Percentiles rank a stretch among this genome's conserved stretches.
phyloP scores from a whole-genome alignment of 2,329 filamentous ascomycete genomes.

The Zymoseptoria crescenta region DNA sequence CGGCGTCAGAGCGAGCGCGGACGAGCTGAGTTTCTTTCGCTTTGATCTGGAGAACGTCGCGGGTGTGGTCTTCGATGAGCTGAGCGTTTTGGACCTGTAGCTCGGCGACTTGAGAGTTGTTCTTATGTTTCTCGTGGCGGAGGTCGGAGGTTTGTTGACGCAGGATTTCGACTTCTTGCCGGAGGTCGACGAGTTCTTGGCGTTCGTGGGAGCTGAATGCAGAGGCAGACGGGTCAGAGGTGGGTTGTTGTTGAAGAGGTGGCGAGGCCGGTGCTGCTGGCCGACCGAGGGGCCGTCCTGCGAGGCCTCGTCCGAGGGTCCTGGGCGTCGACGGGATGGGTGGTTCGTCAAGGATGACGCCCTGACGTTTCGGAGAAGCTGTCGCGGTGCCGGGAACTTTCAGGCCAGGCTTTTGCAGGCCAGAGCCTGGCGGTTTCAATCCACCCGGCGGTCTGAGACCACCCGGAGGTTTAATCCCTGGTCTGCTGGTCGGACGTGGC shows the following conservation, averaged over 20 bases:
- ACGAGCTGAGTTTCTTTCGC: constrained; percentile 97
- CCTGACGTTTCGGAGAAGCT: constrained; percentile 26
- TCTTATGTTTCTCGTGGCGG: constrained; percentile 69
- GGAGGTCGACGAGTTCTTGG: constrained; percentile 85
- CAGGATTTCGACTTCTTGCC: constrained; percentile 72
- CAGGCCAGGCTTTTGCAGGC: constrained; percentile 37
- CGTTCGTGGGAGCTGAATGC: constrained; percentile 73
- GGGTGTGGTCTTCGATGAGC: constrained; percentile 92
- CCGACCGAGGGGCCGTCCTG: constrained; percentile 77
- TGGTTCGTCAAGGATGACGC: constrained; percentile 22
- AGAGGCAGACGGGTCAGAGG: constrained; percentile 33
- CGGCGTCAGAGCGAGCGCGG: constrained; percentile 79
- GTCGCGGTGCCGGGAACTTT: constrained; percentile 24
- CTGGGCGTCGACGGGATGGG: constrained; percentile 29
- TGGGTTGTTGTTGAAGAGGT: constrained; percentile 49
- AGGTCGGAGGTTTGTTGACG: constrained; percentile 69
- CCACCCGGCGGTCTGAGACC: constrained; percentile 24
- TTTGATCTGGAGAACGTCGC: constrained; percentile 92
- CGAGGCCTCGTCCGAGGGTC: constrained; percentile 61
- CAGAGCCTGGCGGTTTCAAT: constrained; percentile 31
- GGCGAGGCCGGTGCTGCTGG: constrained; percentile 46
- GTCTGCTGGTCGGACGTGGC: constrained; percentile 51
- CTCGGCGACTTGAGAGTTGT: constrained; percentile 82
- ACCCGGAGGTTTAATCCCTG: constrained; percentile 34
- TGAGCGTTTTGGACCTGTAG: constrained; percentile 95